Evolutionary conservation across 305 asterid species (phyloP), one percentile per base, ranked within the genome.

Genomic region (Ajuga reptans): DNA sequence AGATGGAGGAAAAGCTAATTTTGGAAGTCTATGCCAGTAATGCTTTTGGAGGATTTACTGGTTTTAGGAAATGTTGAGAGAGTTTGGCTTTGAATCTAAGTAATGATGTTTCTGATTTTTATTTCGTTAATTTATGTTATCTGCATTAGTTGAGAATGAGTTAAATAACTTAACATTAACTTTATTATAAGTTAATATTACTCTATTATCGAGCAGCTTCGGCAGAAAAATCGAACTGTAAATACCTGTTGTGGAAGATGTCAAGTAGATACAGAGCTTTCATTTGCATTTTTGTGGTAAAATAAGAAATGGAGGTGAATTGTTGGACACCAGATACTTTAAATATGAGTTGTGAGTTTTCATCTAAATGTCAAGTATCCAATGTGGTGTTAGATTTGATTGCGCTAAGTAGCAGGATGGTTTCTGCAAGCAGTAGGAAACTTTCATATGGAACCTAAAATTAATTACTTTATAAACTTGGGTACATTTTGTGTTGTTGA

Each of bases 1-100:
- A 4, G 29, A n/a, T 34, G 51, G 43, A 7, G 43, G 12, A 58
- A 55, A 2, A 12, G 33, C 50, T 39, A 31, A 24, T 57, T 49
- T 56, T 37, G 50, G 62, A 49, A 6, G 66, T 60, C 52, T 57
- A 1, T 34, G 54, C 9, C 17, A 21, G 68, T 58, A 57, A 72
- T 53, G 62, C 27, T 71, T 71, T 51, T 33, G 43, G 46, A 51
- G 70, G 76, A 61, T 55, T 45, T 49, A 11, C 59, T 3, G 18
- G 68, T 15, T 56, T 34, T 11, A 47, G 15, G 61, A 54, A 72
- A 43, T 47, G 60, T 55, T 47, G 31, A 42, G 51, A 53, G 59
- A 52, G 34, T 17, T n/a, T 18, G 9, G 50, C 2, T 31, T 31
- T 31, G 4, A 21, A 21, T 21, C 27, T 21, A 21, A 21, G 27